These are phyloP conservation scores for Rhynchosporium agropyri DNA, from an alignment of 2,329 filamentous ascomycete species.

Conservation along the genomic window DNA sequence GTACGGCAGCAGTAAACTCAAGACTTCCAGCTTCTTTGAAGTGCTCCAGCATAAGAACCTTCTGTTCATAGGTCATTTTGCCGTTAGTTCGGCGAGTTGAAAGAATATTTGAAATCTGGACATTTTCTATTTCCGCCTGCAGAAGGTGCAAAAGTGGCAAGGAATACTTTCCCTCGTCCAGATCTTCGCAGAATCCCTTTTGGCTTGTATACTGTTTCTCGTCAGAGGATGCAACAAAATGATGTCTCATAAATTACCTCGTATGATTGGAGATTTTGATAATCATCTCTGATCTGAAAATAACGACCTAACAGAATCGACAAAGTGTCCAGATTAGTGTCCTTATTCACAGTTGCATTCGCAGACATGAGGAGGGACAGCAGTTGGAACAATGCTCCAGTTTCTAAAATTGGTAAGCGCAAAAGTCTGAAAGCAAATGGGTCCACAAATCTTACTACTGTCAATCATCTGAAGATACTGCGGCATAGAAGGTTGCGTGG, in stretches of 20 bases:
- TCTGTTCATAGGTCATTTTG: no score
- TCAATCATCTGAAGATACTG: slow-evolving; percentile 20
- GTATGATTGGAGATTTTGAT: slow-evolving; percentile 4
- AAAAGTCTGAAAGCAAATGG: no score
- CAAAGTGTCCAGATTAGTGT: neutral
- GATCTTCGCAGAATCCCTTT: slow-evolving; percentile 6
- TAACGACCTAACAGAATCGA: slow-evolving; percentile 18
- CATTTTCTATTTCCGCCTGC: neutral
- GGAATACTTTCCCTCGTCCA: slow-evolving; percentile 1
- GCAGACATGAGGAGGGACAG: slow-evolving; percentile 16
- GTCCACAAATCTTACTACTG: neutral
- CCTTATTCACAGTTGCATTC: neutral
- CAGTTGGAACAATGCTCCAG: slow-evolving; percentile 14
- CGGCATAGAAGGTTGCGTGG: neutral
- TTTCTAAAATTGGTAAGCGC: neutral
- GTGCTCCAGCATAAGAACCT: no score
- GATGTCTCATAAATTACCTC: no score
- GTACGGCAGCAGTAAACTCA: no score
- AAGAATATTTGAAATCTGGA: no score
- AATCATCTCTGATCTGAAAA: slow-evolving; percentile 23
- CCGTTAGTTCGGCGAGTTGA: no score
- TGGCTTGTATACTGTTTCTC: neutral
- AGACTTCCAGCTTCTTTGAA: no score
- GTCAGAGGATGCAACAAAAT: neutral
- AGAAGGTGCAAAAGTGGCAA: neutral